Evolutionary conservation across 2,329 filamentous ascomycete species (phyloP).

Genomic region (Trichoderma hamatum): DNA sequence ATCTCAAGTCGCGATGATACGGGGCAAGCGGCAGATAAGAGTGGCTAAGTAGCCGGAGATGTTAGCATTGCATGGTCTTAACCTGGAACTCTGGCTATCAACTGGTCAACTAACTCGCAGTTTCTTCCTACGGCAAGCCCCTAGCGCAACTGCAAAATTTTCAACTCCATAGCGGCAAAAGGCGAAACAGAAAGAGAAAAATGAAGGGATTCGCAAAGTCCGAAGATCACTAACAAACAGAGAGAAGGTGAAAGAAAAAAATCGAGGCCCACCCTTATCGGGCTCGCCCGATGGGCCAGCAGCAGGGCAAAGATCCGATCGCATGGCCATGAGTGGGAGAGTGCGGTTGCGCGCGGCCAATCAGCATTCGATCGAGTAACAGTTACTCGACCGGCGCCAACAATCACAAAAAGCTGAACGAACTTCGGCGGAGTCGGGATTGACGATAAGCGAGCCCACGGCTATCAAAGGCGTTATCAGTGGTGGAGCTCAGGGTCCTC

Average conservation of each 20-base stretch:
- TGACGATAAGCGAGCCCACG: constrained; percentile 24
- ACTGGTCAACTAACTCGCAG: not conserved
- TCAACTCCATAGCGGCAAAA: not conserved
- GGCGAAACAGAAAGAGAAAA: not conserved
- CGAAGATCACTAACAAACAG: constrained; percentile 8
- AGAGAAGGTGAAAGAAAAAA: not conserved
- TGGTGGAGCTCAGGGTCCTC: not conserved
- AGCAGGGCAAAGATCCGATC: constrained; percentile 4
- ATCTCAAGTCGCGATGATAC: constrained; percentile 18
- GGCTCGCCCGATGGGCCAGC: constrained; percentile 14
- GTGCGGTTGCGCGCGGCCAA: constrained; percentile 4
- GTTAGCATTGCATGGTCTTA: not conserved
- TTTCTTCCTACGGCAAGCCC: not conserved
- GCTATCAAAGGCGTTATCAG: constrained; percentile 16
- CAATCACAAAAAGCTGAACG: constrained; percentile 8
- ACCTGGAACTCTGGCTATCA: not conserved
- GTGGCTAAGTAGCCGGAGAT: not conserved
- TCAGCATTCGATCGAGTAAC: constrained; percentile 27
- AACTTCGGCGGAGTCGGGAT: constrained; percentile 23
- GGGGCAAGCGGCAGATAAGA: constrained; percentile 13
- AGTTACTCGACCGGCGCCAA: constrained; percentile 22
- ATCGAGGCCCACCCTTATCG: constrained; percentile 17
- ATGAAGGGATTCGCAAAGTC: constrained; percentile 19
- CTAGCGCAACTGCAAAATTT: not conserved
- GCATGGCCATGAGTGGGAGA: not conserved